Evolutionary conservation across 495 filamentous ascomycete genomes (phyloP).

Genomic region (Neurospora discreta): DNA sequence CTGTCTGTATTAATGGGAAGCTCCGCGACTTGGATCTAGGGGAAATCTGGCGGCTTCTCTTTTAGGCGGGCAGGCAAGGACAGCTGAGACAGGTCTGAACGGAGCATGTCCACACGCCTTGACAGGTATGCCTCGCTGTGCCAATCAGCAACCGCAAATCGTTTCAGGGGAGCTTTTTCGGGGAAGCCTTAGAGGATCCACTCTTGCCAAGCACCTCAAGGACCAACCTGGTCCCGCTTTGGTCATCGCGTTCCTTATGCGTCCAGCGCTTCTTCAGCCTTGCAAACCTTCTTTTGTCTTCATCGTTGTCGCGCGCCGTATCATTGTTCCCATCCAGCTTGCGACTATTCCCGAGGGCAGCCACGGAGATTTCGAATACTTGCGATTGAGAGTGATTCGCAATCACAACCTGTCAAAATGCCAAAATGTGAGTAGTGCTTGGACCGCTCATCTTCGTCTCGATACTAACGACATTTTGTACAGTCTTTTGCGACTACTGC

Average conservation of each 20-base stretch:
- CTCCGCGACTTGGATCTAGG: not conserved
- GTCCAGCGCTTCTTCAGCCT: constrained; percentile 16
- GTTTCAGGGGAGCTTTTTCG: not conserved
- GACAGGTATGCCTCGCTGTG: not conserved
- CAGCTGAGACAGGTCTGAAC: constrained; percentile 4
- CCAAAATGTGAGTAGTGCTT: constrained; percentile 28
- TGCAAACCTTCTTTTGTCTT: constrained; percentile 6
- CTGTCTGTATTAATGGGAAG: not conserved
- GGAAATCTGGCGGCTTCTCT: constrained; percentile 26
- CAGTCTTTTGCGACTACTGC: constrained; percentile 84
- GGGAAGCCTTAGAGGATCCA: constrained; percentile 1
- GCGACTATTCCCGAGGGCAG: not conserved
- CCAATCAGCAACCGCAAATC: constrained; percentile 11
- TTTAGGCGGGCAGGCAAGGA: constrained; percentile 8
- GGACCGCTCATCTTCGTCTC: constrained; percentile 1
- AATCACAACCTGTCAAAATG: constrained; percentile 21
- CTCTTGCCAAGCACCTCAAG: constrained; percentile 7
- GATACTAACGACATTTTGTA: constrained; percentile 4
- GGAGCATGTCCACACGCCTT: not conserved
- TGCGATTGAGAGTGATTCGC: not conserved
- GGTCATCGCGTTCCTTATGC: not conserved
- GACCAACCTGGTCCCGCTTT: not conserved
- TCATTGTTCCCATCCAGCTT: not conserved
- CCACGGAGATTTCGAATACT: not conserved
- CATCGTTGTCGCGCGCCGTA: not conserved